Evolutionary conservation across 129 eudicot genomes (phyloP), one percentile per base, ranked within the genome.

Genomic region (Logfia minima): DNA sequence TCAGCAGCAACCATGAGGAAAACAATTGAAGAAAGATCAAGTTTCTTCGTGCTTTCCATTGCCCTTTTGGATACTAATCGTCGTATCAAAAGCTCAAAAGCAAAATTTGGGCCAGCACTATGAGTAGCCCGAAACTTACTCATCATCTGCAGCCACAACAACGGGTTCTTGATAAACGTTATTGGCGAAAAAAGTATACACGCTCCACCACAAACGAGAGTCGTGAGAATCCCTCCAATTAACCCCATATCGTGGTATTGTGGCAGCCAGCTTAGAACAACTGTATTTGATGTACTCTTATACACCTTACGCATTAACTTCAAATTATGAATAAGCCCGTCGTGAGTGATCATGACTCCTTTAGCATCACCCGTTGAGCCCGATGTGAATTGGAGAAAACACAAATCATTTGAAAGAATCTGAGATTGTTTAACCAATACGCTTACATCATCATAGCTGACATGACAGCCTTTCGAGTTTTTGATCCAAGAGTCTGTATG

Each of bases 331-430:
- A 70, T 60, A 34, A 85, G 79, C 21, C 84, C 88, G 0, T 75
- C 75, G 19, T 85, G 86, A 68, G 84, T 85, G 41, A 85, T 83
- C 88, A 85, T 82, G 19, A 85, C 86, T 39, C 88, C 88, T 75
- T 85, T 85, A 22, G 86, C 86, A 22, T 85, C 88, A 0, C 88
- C 88, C 1, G 88, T 85, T 71, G 88, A 85, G 4, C 88, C 88
- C 0, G 86, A 85, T 70, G 88, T 85, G 74, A 85, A 85, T 45
- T 85, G 86, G 60, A 85, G 86, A 82, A 85, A 85, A 19, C 88
- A 85, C 22, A 85, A 71, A 66, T 85, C 86, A 21, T 82, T 72
- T 22, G 72, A 76, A 9, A 58, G 5, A 61, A 68, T 75, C 22
- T n/a, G 68, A 41, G 77, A 45, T 74, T 65, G 74, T 34, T 79